phyloP scores from a whole-genome alignment of 495 filamentous ascomycete species.

The Aspergillus hancockii region DNA sequence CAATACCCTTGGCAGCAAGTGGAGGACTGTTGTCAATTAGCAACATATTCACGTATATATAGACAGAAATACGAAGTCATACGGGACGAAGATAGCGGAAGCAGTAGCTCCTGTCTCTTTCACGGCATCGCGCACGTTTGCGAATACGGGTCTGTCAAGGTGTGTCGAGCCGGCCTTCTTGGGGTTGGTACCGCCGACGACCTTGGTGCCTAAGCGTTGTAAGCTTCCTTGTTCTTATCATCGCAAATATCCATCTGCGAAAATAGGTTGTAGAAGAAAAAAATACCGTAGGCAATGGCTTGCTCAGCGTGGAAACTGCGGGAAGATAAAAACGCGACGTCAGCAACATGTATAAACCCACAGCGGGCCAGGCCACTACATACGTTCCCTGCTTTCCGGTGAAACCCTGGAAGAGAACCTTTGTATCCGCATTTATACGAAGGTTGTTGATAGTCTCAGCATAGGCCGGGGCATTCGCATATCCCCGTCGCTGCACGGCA shows the following conservation, averaged over 20 bases:
- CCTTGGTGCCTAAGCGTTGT: constrained; percentile 76
- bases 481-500: constrained; percentile 59
- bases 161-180: constrained; percentile 94
- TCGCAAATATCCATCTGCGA: constrained; percentile 9
- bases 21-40: constrained; percentile 63
- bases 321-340: constrained; percentile 34
- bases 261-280: constrained; percentile 18
- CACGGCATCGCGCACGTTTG: constrained; percentile 81
- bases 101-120: constrained; percentile 89
- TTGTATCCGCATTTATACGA: constrained; percentile 87
- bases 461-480: constrained; percentile 73
- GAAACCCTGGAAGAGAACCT: constrained; percentile 96
- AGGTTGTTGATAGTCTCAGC: constrained; percentile 84
- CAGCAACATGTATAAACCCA: constrained; percentile 33
- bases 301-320: constrained; percentile 93
- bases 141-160: constrained; percentile 92
- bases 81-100: constrained; percentile 97
- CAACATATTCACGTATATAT: constrained; percentile 1
- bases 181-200: constrained; percentile 97
- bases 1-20: constrained; percentile 89
- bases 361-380: constrained; percentile 40
- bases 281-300: constrained; percentile 93
- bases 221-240: constrained; percentile 27
- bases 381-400: constrained; percentile 99
- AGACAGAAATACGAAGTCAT: constrained; percentile 30